Percentiles rank a stretch among this genome's conserved stretches.
phyloP scores from a whole-genome alignment of 2,329 filamentous ascomycete genomes.

The Fusarium chaquense region DNA sequence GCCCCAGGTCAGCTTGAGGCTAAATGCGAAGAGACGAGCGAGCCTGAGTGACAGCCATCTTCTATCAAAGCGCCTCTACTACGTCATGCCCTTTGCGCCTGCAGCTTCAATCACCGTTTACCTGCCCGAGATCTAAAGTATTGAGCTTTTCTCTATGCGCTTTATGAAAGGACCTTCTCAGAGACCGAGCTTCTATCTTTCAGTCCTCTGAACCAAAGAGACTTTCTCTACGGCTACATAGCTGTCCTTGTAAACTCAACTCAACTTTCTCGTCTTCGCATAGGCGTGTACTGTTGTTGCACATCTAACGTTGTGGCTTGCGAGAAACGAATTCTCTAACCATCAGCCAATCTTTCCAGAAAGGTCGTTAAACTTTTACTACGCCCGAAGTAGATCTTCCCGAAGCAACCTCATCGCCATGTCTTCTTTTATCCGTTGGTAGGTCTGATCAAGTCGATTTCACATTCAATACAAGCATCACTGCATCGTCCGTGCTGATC shows the following conservation, averaged over 20 bases:
- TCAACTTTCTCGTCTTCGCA: constrained; percentile 18
- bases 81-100: constrained; percentile 36
- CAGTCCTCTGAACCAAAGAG: constrained; percentile 14
- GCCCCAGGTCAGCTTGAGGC: constrained; percentile 31
- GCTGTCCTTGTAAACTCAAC: not conserved
- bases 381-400: not conserved
- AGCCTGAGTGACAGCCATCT: constrained; percentile 21
- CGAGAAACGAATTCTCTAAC: constrained; percentile 17
- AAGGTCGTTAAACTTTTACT: constrained; percentile 32
- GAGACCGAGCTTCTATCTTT: not conserved
- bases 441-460: constrained; percentile 20
- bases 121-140: constrained; percentile 3
- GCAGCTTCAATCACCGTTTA: constrained; percentile 14
- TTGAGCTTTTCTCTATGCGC: not conserved
- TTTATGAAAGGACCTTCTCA: not conserved
- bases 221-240: constrained; percentile 7
- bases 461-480: not conserved
- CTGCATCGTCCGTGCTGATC: constrained; percentile 28
- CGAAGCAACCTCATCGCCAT: constrained; percentile 31
- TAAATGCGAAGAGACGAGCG: constrained; percentile 8
- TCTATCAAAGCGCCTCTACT: constrained; percentile 34
- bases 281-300: constrained; percentile 23
- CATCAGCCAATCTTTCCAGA: constrained; percentile 9
- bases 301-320: constrained; percentile 39
- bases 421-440: constrained; percentile 52